phyloP scores from a whole-genome alignment of 1,284 basidiomycete species.

The Tylopilus sp. region DNA sequence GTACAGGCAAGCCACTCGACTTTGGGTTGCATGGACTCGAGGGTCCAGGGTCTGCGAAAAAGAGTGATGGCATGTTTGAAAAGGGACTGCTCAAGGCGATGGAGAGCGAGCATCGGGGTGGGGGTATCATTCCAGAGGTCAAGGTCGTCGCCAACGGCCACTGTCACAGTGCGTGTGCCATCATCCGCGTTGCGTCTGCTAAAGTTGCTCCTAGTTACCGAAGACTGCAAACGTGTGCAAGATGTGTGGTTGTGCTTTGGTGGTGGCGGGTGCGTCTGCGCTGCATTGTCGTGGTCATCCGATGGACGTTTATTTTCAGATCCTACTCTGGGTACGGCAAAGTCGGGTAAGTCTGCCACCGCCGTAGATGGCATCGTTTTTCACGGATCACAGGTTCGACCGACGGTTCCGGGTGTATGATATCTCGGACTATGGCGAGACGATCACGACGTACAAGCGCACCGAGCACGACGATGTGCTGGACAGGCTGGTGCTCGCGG shows the following conservation, averaged over 20 bases:
- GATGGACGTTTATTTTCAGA: slow-evolving; percentile 35
- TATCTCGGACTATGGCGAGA: slow-evolving; percentile 86
- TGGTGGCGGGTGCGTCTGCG: slow-evolving; percentile 69
- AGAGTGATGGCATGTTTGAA: slow-evolving; percentile 78
- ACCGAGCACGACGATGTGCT: slow-evolving; percentile 71
- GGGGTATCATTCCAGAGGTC: slow-evolving; percentile 60
- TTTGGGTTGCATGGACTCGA: slow-evolving; percentile 66
- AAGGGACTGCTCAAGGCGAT: slow-evolving; percentile 70
- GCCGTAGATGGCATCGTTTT: neutral
- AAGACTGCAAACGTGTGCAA: slow-evolving; percentile 81
- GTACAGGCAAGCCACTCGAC: slow-evolving; percentile 60
- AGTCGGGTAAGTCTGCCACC: slow-evolving; percentile 51
- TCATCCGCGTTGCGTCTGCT: slow-evolving; percentile 7
- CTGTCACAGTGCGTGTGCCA: slow-evolving; percentile 61
- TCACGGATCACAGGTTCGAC: slow-evolving; percentile 60
- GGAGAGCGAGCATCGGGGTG: slow-evolving; percentile 59
- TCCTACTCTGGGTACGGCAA: slow-evolving; percentile 86
- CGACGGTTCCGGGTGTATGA: slow-evolving; percentile 86
- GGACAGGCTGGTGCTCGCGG: slow-evolving; percentile 64
- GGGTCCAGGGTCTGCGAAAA: slow-evolving; percentile 60
- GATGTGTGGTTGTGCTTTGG: slow-evolving; percentile 95
- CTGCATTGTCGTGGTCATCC: neutral
- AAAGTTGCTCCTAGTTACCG: slow-evolving; percentile 58
- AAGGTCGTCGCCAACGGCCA: slow-evolving; percentile 88
- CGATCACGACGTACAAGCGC: slow-evolving; percentile 86